These are phyloP conservation scores for Pigoraptor vietnamica DNA, from an alignment of 78 protist species.

Conservation along the genomic window DNA sequence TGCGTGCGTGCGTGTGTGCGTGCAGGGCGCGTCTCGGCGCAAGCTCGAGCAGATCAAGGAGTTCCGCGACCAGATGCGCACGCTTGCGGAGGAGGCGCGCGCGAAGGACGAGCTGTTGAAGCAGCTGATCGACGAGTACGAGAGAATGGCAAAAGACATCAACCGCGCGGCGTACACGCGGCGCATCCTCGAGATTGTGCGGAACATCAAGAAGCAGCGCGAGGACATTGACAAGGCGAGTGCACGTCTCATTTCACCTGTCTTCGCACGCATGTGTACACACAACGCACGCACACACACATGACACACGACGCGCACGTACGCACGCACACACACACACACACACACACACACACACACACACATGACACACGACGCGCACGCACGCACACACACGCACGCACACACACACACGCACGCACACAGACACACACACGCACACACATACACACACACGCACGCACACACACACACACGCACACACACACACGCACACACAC, in stretches of 20 bases:
- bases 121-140: conserved; percentile 49
- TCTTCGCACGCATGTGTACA: background rate
- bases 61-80: conserved; percentile 41
- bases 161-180: conserved; percentile 61
- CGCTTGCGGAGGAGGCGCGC: conserved; percentile 41
- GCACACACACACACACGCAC: background rate
- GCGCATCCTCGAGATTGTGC: conserved; percentile 64
- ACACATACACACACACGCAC: background rate
- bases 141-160: conserved; percentile 46
- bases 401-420: too few relatives aligned
- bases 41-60: conserved; percentile 40
- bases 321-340: too few relatives aligned
- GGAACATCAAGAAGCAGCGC: conserved; percentile 65
- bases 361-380: too few relatives aligned
- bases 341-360: background rate
- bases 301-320: too few relatives aligned
- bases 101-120: conserved; percentile 46
- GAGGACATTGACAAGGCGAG: conserved; percentile 53
- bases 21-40: conserved; percentile 25
- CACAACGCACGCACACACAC: background rate
- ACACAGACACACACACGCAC: background rate
- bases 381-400: background rate
- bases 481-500: background rate
- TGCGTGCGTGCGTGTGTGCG: background rate
- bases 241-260: background rate